Evolutionary conservation across 164 flowering plant species (phyloP).

Genomic region (Sedum album): DNA sequence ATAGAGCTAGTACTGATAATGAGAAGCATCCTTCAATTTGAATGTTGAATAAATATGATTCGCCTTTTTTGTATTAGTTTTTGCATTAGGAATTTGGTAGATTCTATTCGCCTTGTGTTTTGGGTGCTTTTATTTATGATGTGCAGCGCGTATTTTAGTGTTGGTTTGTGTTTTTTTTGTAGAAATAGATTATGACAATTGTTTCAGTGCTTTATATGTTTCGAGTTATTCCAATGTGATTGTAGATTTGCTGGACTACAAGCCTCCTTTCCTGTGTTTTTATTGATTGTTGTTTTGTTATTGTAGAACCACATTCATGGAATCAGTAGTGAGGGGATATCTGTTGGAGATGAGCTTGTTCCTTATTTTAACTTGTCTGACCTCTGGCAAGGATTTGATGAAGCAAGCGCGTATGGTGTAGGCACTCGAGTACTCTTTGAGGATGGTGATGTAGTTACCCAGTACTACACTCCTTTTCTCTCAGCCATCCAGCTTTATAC

Average conservation of each 20-base stretch:
- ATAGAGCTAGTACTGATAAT: neutral
- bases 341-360: constrained; percentile 8
- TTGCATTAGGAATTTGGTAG: neutral
- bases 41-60: neutral
- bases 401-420: neutral
- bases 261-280: neutral
- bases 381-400: constrained; percentile 6
- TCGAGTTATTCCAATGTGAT: too few species aligned
- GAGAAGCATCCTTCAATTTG: neutral
- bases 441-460: neutral
- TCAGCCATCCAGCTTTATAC: constrained; percentile 2
- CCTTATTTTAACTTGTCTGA: constrained; percentile 1
- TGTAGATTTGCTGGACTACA: too few species aligned
- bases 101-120: too few species aligned
- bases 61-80: neutral
- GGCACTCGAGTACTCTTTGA: constrained; percentile 8
- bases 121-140: too few species aligned
- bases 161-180: too few species aligned
- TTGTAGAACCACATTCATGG: neutral
- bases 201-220: too few species aligned
- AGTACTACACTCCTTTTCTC: constrained; percentile 8
- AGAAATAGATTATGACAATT: too few species aligned
- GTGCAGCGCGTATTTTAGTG: too few species aligned
- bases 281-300: neutral
- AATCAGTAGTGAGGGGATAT: neutral